These are phyloP conservation scores for Fusarium globosum DNA, from an alignment of 2,329 filamentous ascomycete species.

Conservation along the genomic window DNA sequence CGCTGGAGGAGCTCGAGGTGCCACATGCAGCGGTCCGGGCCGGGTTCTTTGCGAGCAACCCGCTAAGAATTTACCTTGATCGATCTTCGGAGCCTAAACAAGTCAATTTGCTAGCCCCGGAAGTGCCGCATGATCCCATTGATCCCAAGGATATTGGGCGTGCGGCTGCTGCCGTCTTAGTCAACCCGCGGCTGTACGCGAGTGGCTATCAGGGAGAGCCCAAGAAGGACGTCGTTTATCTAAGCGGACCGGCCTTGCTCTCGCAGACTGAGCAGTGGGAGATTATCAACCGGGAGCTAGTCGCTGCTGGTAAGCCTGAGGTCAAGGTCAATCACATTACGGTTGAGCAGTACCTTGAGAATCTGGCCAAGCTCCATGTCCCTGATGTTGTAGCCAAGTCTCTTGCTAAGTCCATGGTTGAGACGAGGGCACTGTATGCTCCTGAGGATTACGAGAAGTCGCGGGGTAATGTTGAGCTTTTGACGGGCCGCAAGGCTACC, in stretches of 20 bases:
- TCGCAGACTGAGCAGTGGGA: neutral
- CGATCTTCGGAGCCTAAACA: neutral
- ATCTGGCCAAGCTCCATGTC: neutral
- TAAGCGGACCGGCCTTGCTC: neutral
- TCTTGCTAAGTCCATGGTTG: neutral
- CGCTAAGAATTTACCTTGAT: neutral
- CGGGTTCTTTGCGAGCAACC: constrained; percentile 2
- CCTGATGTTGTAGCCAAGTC: neutral
- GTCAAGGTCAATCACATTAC: neutral
- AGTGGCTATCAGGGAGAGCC: neutral
- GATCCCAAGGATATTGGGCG: neutral
- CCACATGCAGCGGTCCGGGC: neutral
- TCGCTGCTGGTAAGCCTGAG: neutral
- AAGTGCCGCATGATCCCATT: neutral
- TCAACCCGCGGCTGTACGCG: neutral
- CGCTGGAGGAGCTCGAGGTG: neutral
- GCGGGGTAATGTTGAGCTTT: neutral
- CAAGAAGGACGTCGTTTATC: neutral
- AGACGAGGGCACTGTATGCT: neutral
- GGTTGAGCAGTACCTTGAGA: neutral
- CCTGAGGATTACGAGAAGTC: neutral
- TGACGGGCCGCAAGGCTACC: neutral
- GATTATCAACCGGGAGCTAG: neutral
- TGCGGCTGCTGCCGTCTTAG: neutral
- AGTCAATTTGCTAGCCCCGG: neutral